Evolutionary conservation across 495 filamentous ascomycete genomes (phyloP).

Genomic region (Trichoderma gamsii): DNA sequence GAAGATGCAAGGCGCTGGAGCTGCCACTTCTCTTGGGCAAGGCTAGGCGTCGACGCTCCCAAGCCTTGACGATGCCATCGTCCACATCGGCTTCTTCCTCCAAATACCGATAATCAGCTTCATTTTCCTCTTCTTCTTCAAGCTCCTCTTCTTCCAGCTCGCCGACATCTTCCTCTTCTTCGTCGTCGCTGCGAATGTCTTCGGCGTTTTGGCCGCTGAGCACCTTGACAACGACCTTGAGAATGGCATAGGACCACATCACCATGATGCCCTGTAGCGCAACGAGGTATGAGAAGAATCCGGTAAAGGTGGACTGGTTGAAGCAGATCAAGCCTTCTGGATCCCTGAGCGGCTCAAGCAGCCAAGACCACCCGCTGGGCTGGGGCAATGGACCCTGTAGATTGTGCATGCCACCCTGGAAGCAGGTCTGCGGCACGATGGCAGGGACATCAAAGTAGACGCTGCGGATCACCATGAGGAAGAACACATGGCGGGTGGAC

Average conservation of each 20-base stretch:
- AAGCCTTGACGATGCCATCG: constrained; percentile 46
- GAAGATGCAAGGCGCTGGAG: constrained; percentile 54
- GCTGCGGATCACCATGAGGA: constrained; percentile 69
- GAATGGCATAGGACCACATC: constrained; percentile 86
- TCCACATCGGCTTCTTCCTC: constrained; percentile 65
- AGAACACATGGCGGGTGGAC: constrained; percentile 73
- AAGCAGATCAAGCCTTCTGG: constrained; percentile 70
- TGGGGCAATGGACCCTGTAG: constrained; percentile 48
- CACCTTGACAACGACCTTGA: constrained; percentile 69
- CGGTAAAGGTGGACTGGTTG: constrained; percentile 60
- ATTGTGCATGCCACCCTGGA: constrained; percentile 44
- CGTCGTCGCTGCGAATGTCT: constrained; percentile 82
- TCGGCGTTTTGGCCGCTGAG: constrained; percentile 70
- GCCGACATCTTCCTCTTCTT: constrained; percentile 57
- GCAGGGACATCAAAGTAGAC: constrained; percentile 62
- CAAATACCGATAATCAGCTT: constrained; percentile 27
- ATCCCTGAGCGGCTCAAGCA: constrained; percentile 63
- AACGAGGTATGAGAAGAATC: constrained; percentile 69
- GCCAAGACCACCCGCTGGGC: constrained; percentile 51
- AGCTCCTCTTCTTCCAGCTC: constrained; percentile 60
- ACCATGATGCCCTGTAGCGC: constrained; percentile 71
- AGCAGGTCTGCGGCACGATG: constrained; percentile 64
- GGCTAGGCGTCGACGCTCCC: constrained; percentile 41
- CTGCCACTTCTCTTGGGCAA: constrained; percentile 35
- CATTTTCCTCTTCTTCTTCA: constrained; percentile 39